Evolutionary conservation across 176 grass and related monocot species (phyloP).

Genomic region (Rhynchospora tenuis): DNA sequence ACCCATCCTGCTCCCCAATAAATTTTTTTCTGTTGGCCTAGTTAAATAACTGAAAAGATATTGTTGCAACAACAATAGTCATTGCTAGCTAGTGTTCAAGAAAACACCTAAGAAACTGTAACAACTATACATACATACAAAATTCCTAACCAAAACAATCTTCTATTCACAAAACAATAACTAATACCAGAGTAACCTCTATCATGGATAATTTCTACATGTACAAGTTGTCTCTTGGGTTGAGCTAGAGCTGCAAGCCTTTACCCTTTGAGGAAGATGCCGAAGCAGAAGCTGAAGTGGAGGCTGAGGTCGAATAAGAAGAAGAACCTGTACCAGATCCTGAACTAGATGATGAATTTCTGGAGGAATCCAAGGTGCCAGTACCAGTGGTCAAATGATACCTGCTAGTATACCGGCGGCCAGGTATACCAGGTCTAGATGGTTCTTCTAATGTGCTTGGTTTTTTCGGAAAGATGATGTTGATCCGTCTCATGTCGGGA

Average conservation of each 20-base stretch:
- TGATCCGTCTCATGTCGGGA: slow-evolving; percentile 35
- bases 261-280: neutral
- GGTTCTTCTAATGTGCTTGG: slow-evolving; percentile 31
- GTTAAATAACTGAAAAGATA: neutral
- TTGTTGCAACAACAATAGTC: neutral
- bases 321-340: neutral
- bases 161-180: neutral
- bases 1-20: neutral
- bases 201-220: neutral
- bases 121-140: neutral
- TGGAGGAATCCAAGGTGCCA: neutral
- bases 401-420: slow-evolving; percentile 17
- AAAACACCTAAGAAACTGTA: neutral
- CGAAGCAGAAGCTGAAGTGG: neutral
- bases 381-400: neutral
- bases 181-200: neutral
- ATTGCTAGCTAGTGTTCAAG: neutral
- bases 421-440: slow-evolving; percentile 28
- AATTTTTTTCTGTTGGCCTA: neutral
- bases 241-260: neutral
- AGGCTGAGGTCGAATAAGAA: neutral
- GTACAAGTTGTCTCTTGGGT: neutral
- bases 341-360: slow-evolving; percentile 5
- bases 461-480: slow-evolving; percentile 26
- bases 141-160: neutral